Evolutionary conservation across 768 basidiomycete genomes (phyloP), one percentile per base, ranked within the genome.

Genomic region (Baorangia bicolor): DNA sequence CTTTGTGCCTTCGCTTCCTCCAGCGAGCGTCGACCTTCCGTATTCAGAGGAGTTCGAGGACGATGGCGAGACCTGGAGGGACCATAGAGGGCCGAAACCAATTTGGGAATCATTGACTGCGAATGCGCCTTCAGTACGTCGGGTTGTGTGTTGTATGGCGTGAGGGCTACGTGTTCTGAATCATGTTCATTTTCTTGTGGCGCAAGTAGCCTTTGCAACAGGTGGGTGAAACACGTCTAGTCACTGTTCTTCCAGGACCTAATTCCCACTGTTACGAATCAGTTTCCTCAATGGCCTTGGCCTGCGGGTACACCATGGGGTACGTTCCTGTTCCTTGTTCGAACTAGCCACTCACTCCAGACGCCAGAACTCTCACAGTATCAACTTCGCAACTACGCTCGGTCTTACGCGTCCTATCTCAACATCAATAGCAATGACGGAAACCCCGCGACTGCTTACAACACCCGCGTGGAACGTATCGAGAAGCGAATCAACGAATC

Each of bases 401-500:
- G n/a, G n/a, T n/a, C n/a, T n/a, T n/a, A n/a, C n/a, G n/a, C n/a
- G n/a, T n/a, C n/a, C n/a, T n/a, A n/a, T n/a, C n/a, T n/a, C n/a
- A n/a, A n/a, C n/a, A n/a, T n/a, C n/a, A n/a, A n/a, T n/a, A n/a
- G n/a, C n/a, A 80, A 79, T 50, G 78, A 79, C 55, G 63, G 65
- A 8, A 77, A 72, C 49, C 65, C 68, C 0, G 60, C 70, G 20
- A 54, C 74, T 0, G 73, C 72, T 2, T 78, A 76, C 65, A 77
- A 77, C 64, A 80, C 79, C 0, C 74, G 78, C 9, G 78, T 82
- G 9, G 78, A 81, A 49, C 64, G 67, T 9, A 65, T 75, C 27
- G 71, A 78, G 52, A 80, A 79, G 56, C 59, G 68, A 1, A 48
- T 61, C 20, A 62, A 70, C 50, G 43, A 33, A 60, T 55, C 8